Conservation (phyloP, 2,329 filamentous ascomycete species). For the Verruconis gallopava region DNA sequence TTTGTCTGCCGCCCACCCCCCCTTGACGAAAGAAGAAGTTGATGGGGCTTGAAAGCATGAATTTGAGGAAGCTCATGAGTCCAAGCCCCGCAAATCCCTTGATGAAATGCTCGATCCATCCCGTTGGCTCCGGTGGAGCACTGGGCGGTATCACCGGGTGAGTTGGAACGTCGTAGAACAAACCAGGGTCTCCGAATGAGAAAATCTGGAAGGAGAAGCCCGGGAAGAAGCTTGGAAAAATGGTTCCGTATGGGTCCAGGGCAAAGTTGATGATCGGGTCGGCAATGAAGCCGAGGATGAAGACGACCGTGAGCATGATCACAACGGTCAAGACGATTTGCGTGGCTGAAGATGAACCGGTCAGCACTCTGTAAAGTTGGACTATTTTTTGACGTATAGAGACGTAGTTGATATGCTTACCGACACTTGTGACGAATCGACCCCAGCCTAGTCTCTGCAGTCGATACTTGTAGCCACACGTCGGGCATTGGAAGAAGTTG, state of each 20-base stretch:
- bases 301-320: conserved; percentile 61
- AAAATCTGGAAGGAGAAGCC: conserved; percentile 19
- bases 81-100: conserved; percentile 89
- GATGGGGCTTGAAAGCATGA: conserved; percentile 60
- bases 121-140: conserved; percentile 29
- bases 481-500: conserved; percentile 79
- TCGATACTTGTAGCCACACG: conserved; percentile 72
- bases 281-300: conserved; percentile 77
- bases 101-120: conserved; percentile 72
- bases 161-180: conserved; percentile 10
- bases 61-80: conserved; percentile 72
- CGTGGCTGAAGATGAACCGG: no score
- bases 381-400: no score
- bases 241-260: conserved; percentile 51
- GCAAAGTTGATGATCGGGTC: conserved; percentile 87
- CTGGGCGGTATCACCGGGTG: background rate
- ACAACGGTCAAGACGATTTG: conserved; percentile 58
- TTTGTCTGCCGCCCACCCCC: conserved; percentile 43
- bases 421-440: conserved; percentile 40
- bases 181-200: conserved; percentile 10
- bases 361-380: no score
- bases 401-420: conserved; percentile 18
- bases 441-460: conserved; percentile 67
- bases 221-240: conserved; percentile 22
- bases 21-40: conserved; percentile 60